These are phyloP conservation scores for Monilinia vaccinii-corymbosi DNA, from an alignment of 2,329 filamentous ascomycete genomes.

Conservation along the genomic window DNA sequence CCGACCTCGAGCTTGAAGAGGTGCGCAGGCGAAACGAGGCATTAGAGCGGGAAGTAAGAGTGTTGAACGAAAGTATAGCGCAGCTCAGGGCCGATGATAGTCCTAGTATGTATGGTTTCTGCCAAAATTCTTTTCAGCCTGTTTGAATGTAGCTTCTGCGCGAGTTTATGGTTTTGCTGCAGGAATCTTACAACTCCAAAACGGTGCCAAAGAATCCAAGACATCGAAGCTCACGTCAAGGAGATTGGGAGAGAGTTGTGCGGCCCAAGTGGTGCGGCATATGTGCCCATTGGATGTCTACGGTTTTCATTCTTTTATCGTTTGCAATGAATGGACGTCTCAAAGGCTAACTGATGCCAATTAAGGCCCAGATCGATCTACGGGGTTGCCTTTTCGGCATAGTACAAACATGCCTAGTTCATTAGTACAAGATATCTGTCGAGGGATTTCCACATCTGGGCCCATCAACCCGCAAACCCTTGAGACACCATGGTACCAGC, in stretches of 20 bases:
- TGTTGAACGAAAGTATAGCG: constrained; percentile 18
- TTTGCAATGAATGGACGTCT: neutral
- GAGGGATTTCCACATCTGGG: neutral
- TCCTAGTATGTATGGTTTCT: constrained; percentile 3
- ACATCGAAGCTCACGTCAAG: neutral
- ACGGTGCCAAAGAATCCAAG: neutral
- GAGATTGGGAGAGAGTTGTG: neutral
- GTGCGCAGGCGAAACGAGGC: constrained; percentile 43
- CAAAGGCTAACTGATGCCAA: neutral
- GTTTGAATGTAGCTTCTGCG: neutral
- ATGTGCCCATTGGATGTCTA: neutral
- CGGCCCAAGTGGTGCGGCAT: neutral
- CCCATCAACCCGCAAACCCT: neutral
- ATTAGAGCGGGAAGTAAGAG: constrained; percentile 43
- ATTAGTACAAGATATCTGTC: neutral
- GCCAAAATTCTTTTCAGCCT: neutral
- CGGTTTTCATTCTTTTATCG: neutral
- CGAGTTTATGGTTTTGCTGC: neutral
- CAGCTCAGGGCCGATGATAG: constrained; percentile 12
- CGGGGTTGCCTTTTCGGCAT: neutral
- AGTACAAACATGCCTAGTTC: neutral
- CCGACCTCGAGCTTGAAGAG: constrained; percentile 38
- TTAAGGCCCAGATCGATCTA: neutral
- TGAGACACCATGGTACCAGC: neutral
- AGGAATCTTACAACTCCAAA: neutral